Conservation (phyloP, 441 rosid species). For the Erodium moschatum region DNA sequence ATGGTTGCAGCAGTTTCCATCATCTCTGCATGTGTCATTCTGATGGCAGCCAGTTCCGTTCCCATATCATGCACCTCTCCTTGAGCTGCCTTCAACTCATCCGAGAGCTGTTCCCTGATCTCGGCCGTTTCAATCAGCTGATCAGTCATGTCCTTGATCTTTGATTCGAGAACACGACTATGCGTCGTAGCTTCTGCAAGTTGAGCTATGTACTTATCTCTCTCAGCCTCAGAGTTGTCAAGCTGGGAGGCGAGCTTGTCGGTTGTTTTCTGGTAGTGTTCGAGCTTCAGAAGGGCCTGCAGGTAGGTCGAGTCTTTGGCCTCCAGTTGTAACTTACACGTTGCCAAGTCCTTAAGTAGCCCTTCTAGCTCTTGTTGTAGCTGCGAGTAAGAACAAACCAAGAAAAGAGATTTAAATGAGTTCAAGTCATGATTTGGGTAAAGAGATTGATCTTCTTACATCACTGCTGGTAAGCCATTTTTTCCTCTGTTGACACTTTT, state of each 20-base stretch:
- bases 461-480: constrained; percentile 20
- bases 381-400: neutral
- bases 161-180: constrained; percentile 31
- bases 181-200: constrained; percentile 20
- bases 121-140: constrained; percentile 26
- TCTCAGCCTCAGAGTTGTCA: constrained; percentile 33
- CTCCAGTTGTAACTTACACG: constrained; percentile 39
- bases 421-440: neutral
- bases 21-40: constrained; percentile 21
- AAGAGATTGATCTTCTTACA: constrained; percentile 18
- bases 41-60: constrained; percentile 33
- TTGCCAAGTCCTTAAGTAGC: constrained; percentile 40
- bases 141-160: constrained; percentile 28
- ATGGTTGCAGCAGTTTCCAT: constrained; percentile 29
- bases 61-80: constrained; percentile 31
- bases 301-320: constrained; percentile 38
- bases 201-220: constrained; percentile 24
- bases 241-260: constrained; percentile 30
- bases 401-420: too few species aligned
- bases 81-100: constrained; percentile 36
- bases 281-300: constrained; percentile 32
- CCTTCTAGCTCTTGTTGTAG: constrained; percentile 22
- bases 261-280: constrained; percentile 26
- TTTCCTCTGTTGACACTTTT: constrained; percentile 30
- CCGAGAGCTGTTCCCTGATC: constrained; percentile 30